Base-by-base conservation (phyloP, 371 early-diverging fungal genomes). In the Zychaea mexicana region DNA sequence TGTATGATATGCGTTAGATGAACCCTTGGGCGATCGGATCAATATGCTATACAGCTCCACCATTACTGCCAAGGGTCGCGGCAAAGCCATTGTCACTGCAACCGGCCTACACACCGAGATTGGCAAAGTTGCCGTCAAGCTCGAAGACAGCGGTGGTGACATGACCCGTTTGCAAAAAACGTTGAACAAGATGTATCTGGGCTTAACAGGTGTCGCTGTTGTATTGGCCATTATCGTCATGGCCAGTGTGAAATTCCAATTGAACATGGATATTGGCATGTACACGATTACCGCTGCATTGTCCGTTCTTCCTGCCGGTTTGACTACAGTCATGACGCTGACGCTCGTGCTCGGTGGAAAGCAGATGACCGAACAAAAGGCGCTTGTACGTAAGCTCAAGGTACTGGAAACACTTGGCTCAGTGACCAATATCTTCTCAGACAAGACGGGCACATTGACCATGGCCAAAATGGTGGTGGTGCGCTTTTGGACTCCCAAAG, bases 401-500 rank as follows among this genome's bases (percentile, higher is more conserved):
- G 90, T 94, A 10, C 84, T 98, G 0, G 97, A 97, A 80, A 89
- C 90, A 9, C 76, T 97, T 10, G 97, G 97, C 27, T 88, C 93
- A 1, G 94, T 98, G 6, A 93, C 95, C 38, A 90, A 92, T 64
- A 90, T 98, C 60, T 96, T 96, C 72, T 95, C 96, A 0, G 97
- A 97, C 70, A 97, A 98, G 84, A 97, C 96, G 0, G 97, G 98
- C 46, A 97, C 97, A 0, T 74, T 98, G 27, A 96, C 97, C 2
- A 92, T 95, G 79, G 96, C 96, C 63, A 95, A 95, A 78, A 92
- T 93, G 94, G 91, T 91, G 9, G 71, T 90, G 19, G 88, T 87
- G 12, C 85, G 91, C 28, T 80, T 89, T 30, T 92, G 92, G 92
- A 73, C 88, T 26, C 91, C 91, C 2, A 67, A 68, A 1, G 82